These are phyloP conservation scores for Kodamaea ohmeri DNA, from an alignment of 1,139 yeast species.

Conservation along the genomic window DNA sequence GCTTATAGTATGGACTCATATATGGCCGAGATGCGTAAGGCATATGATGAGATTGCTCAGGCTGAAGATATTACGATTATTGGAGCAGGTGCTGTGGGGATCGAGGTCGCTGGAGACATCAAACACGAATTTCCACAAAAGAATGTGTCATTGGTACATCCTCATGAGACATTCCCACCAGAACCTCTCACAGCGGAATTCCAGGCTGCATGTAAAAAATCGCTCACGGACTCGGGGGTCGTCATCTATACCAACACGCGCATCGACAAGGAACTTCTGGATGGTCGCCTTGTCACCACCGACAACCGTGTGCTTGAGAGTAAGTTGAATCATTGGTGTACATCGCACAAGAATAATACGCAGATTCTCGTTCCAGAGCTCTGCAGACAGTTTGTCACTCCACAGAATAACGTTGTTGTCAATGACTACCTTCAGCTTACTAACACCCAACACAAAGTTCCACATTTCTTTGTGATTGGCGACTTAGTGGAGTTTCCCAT, in stretches of 20 bases:
- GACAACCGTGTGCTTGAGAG: slow-evolving; percentile 30
- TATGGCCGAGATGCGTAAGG: slow-evolving; percentile 34
- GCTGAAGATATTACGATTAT: slow-evolving; percentile 33
- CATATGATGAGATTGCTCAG: slow-evolving; percentile 21
- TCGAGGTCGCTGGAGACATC: slow-evolving; percentile 49
- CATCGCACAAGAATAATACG: slow-evolving; percentile 40
- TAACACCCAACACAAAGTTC: slow-evolving; percentile 13
- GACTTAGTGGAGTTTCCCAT: slow-evolving; percentile 42
- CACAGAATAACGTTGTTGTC: slow-evolving; percentile 28
- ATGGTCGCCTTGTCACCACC: slow-evolving; percentile 32
- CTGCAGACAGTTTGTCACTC: slow-evolving; percentile 23
- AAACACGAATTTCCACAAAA: slow-evolving; percentile 35
- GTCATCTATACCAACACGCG: slow-evolving; percentile 21
- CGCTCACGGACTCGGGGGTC: slow-evolving; percentile 25
- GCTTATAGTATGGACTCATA: slow-evolving; percentile 30
- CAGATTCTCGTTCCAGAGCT: slow-evolving; percentile 21
- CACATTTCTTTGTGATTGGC: slow-evolving; percentile 38
- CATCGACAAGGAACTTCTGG: slow-evolving; percentile 23
- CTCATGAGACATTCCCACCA: slow-evolving; percentile 39
- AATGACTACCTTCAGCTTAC: slow-evolving; percentile 39
- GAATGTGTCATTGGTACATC: slow-evolving; percentile 39
- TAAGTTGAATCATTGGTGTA: slow-evolving; percentile 45
- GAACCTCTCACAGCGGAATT: slow-evolving; percentile 38
- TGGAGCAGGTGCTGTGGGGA: slow-evolving; percentile 54
- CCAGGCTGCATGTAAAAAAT: slow-evolving; percentile 25